Conservation (phyloP, 2,329 filamentous ascomycete species). For the Penicillium sp. region DNA sequence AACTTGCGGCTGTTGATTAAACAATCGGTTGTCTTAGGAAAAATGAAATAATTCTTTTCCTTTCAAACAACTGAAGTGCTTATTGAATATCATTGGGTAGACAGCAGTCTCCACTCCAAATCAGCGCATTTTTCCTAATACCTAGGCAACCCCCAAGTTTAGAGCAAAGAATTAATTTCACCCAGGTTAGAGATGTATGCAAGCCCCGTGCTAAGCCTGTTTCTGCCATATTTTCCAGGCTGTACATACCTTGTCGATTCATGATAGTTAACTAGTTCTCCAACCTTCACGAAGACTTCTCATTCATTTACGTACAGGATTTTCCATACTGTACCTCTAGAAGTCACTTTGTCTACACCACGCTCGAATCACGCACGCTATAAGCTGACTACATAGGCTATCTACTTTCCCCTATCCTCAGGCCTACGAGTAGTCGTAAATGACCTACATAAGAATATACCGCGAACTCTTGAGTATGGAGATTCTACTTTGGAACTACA, state of each 20-base stretch:
- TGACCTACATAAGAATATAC: neutral
- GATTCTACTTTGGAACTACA: neutral
- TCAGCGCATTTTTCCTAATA: too few relatives aligned
- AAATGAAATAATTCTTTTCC: too few relatives aligned
- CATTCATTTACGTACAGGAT: too few relatives aligned
- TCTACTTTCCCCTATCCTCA: neutral
- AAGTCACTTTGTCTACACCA: neutral
- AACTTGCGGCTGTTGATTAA: neutral
- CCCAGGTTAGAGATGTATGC: too few relatives aligned
- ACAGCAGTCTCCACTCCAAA: too few relatives aligned
- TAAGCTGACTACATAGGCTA: slow-evolving; percentile 2
- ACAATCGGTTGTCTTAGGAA: neutral
- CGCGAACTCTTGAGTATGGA: neutral
- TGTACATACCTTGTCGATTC: too few relatives aligned
- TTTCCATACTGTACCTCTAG: neutral
- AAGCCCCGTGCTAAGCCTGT: too few relatives aligned
- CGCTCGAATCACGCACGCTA: neutral
- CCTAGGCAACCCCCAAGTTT: too few relatives aligned
- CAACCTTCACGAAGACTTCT: neutral
- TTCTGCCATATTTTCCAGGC: too few relatives aligned
- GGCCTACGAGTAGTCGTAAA: neutral
- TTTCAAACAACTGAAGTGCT: too few relatives aligned
- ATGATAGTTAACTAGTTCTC: slow-evolving; percentile 1
- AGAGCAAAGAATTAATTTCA: too few relatives aligned
- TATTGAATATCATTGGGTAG: too few relatives aligned